Evolutionary conservation across 2,329 filamentous ascomycete species (phyloP).

Genomic region (Herpotrichia juniperi): DNA sequence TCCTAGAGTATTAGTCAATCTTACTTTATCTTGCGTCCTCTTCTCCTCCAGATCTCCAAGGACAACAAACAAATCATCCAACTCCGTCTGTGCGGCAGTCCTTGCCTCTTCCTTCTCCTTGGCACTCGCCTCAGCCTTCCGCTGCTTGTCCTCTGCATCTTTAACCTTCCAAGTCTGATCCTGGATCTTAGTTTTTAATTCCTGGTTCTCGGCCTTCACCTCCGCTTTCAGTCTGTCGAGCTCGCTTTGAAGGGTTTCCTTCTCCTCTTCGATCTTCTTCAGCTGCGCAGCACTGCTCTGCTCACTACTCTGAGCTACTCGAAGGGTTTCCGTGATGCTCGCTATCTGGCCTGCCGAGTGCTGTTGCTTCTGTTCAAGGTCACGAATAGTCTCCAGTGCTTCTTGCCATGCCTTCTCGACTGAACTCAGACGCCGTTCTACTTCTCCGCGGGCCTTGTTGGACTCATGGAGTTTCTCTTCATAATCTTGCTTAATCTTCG

Average conservation of each 20-base stretch:
- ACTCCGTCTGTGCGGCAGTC: conserved; percentile 46
- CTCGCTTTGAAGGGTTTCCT: conserved; percentile 21
- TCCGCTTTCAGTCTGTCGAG: conserved; percentile 34
- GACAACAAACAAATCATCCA: conserved; percentile 57
- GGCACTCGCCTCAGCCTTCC: conserved; percentile 37
- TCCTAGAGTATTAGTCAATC: conserved; percentile 1
- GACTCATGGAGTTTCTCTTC: conserved; percentile 39
- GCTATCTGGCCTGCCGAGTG: conserved; percentile 33
- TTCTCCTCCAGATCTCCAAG: conserved; percentile 56
- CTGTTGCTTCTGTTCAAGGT: conserved; percentile 32
- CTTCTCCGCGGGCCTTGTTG: conserved; percentile 26
- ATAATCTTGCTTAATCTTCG: conserved; percentile 40
- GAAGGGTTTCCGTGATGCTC: conserved; percentile 24
- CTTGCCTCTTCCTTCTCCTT: conserved; percentile 50
- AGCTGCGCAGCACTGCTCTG: conserved; percentile 36
- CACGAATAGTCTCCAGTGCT: conserved; percentile 30
- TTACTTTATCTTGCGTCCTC: conserved; percentile 46
- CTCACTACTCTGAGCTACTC: conserved; percentile 29
- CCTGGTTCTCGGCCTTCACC: conserved; percentile 48
- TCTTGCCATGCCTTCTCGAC: conserved; percentile 34
- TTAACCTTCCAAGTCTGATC: conserved; percentile 49
- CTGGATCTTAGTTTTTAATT: conserved; percentile 53
- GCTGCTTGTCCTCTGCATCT: conserved; percentile 55
- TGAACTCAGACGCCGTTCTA: conserved; percentile 32
- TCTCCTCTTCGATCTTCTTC: conserved; percentile 48